These are phyloP conservation scores for Populus trichocarpa DNA, from an alignment of 441 rosid species.

Conservation along the genomic window DNA sequence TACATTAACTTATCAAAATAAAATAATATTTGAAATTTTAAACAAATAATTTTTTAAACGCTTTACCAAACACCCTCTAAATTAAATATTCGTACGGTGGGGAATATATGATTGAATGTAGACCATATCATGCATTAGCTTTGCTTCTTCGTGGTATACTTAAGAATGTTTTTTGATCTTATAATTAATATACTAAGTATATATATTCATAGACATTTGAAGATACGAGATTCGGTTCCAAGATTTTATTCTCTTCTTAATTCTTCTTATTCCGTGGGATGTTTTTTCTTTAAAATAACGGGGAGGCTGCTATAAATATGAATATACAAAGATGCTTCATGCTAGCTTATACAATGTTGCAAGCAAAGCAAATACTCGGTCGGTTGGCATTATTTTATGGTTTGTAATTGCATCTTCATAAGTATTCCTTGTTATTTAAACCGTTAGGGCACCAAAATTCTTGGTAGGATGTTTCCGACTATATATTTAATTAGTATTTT, in stretches of 20 bases:
- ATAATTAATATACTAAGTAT: neutral
- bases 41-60: too few species aligned
- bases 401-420: too few species aligned
- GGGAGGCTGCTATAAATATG: constrained; percentile 13
- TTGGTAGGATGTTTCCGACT: neutral
- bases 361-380: constrained; percentile 4
- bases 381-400: neutral
- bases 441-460: neutral
- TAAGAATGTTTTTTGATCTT: neutral
- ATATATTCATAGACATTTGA: neutral
- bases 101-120: constrained; percentile 17
- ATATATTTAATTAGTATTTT: neutral
- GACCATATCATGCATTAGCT: neutral
- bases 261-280: neutral
- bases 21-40: too few species aligned
- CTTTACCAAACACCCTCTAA: too few species aligned
- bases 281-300: neutral
- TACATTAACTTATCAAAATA: too few species aligned
- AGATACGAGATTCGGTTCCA: constrained; percentile 13
- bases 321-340: neutral
- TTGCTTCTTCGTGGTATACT: neutral
- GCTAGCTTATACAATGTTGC: constrained; percentile 17
- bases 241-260: constrained; percentile 16
- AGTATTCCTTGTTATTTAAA: neutral
- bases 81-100: neutral